These are phyloP conservation scores for Ramaria sp. DNA, from an alignment of 768 basidiomycete genomes.

Conservation along the genomic window DNA sequence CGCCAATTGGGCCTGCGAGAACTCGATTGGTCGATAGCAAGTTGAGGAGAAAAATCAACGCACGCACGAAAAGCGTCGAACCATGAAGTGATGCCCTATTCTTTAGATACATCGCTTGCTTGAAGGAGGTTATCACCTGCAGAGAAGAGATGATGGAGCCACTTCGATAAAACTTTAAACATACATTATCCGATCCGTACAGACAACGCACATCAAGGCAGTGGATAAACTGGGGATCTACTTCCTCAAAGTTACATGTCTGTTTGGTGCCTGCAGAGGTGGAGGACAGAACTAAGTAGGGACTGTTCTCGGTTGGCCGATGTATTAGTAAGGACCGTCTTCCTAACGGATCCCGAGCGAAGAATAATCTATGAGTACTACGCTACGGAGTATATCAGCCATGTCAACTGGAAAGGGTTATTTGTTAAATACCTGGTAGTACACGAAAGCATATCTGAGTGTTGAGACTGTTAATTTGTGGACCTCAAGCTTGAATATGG, in stretches of 20 bases:
- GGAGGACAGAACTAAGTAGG: conserved; percentile 55
- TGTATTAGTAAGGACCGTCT: conserved; percentile 77
- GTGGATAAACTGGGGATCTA: conserved; percentile 48
- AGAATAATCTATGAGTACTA: conserved; percentile 41
- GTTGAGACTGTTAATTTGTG: background rate
- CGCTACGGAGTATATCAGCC: background rate
- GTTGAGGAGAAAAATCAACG: background rate
- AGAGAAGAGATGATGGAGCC: background rate
- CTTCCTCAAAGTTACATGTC: conserved; percentile 46
- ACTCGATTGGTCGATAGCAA: background rate
- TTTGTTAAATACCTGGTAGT: conserved; percentile 41
- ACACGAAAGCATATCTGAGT: conserved; percentile 68
- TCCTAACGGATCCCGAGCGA: conserved; percentile 76
- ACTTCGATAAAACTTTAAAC: background rate
- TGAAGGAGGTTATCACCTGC: background rate
- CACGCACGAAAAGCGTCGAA: background rate
- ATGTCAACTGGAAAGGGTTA: background rate
- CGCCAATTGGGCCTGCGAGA: background rate
- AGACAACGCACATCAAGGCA: conserved; percentile 36
- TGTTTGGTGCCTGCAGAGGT: conserved; percentile 42
- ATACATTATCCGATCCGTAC: conserved; percentile 17
- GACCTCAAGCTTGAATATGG: background rate
- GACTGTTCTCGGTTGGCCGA: conserved; percentile 34
- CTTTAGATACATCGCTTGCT: background rate
- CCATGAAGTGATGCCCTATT: background rate